Conservation (phyloP, 2,329 filamentous ascomycete genomes). For the Pseudocercospora fijiensis region DNA sequence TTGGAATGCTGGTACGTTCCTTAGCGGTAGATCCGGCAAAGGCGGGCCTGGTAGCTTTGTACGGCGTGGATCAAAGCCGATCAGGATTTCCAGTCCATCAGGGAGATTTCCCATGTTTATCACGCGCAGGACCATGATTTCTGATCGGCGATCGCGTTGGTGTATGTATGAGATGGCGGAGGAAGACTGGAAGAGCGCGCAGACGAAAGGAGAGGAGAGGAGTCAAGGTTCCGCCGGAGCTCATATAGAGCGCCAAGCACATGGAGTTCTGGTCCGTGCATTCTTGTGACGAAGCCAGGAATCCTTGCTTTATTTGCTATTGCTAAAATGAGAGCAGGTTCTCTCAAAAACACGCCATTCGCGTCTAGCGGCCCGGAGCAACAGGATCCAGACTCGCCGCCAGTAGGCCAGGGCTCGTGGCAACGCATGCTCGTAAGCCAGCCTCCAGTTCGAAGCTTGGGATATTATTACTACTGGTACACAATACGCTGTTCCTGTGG, state of each 20-base stretch:
- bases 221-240: neutral
- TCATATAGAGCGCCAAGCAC: neutral
- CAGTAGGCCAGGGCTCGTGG: neutral
- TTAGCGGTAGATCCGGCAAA: neutral
- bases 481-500: neutral
- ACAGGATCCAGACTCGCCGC: neutral
- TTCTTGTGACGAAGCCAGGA: neutral
- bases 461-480: neutral
- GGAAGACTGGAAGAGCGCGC: neutral
- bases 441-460: neutral
- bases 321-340: neutral
- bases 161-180: neutral
- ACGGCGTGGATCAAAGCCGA: too few species aligned
- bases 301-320: neutral
- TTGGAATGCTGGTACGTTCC: constrained; percentile 3
- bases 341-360: neutral
- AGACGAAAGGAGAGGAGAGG: neutral
- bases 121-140: neutral
- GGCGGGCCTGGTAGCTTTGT: too few species aligned
- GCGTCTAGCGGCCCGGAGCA: neutral
- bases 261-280: too few species aligned
- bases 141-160: neutral
- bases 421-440: neutral
- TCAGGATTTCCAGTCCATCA: too few species aligned
- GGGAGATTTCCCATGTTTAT: neutral